Evolutionary conservation across 495 filamentous ascomycete species (phyloP).

Genomic region (Penicillium subrubescens): DNA sequence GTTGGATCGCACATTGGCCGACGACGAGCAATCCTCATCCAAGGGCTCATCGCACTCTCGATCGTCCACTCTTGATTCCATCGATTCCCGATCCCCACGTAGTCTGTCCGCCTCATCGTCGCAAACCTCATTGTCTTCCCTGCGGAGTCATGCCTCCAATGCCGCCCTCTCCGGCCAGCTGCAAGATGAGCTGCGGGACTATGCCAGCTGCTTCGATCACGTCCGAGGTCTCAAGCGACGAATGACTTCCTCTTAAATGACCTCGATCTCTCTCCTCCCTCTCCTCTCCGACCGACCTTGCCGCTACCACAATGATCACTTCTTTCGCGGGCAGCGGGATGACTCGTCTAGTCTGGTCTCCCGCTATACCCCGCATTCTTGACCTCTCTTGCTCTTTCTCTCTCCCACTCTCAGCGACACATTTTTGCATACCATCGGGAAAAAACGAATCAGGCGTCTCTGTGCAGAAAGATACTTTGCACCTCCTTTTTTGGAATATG

Average conservation of each 20-base stretch:
- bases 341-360: neutral
- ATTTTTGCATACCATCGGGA: slow-evolving; percentile 19
- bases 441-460: slow-evolving; percentile 4
- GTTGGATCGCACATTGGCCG: slow-evolving; percentile 65
- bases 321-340: neutral
- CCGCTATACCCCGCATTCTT: neutral
- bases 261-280: neutral
- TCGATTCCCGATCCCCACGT: slow-evolving; percentile 21
- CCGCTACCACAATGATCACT: neutral
- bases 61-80: slow-evolving; percentile 35
- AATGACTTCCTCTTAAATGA: slow-evolving; percentile 42
- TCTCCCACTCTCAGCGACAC: slow-evolving; percentile 12
- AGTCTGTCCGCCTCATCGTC: slow-evolving; percentile 78
- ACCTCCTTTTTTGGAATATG: slow-evolving; percentile 2
- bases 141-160: slow-evolving; percentile 62
- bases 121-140: slow-evolving; percentile 80
- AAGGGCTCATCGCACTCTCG: slow-evolving; percentile 32
- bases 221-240: slow-evolving; percentile 67
- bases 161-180: slow-evolving; percentile 71
- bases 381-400: neutral
- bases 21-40: slow-evolving; percentile 47
- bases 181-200: slow-evolving; percentile 78
- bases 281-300: neutral
- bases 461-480: neutral
- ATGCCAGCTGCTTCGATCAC: slow-evolving; percentile 86